Evolutionary conservation across 2,329 filamentous ascomycete genomes (phyloP).

Genomic region (Alternaria gaisen): DNA sequence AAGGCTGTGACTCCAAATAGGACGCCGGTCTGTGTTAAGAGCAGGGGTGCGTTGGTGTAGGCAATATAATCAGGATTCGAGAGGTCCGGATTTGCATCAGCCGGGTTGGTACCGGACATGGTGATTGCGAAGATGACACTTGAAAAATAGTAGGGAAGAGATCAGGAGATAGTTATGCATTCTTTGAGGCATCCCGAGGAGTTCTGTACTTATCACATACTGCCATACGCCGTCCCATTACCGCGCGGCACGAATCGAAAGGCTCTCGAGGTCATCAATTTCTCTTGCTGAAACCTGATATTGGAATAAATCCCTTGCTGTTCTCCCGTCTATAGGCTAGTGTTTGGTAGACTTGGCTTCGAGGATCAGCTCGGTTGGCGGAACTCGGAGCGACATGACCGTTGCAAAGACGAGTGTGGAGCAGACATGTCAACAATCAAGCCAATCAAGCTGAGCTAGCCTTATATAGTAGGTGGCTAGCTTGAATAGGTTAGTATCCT

Average conservation of each 20-base stretch:
- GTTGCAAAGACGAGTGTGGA: neutral
- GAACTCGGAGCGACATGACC: neutral
- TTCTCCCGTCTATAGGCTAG: neutral
- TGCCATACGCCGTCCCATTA: neutral
- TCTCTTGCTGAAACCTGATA: neutral
- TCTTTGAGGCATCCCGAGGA: neutral
- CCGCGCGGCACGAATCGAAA: neutral
- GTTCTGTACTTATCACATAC: neutral
- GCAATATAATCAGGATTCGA: slow-evolving; percentile 31
- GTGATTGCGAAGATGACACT: neutral
- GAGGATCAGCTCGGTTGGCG: neutral
- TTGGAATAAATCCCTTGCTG: neutral
- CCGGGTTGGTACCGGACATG: neutral
- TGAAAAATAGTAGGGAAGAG: neutral
- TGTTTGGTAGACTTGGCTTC: neutral
- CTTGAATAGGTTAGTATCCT: too few relatives aligned
- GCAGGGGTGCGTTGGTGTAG: slow-evolving; percentile 48
- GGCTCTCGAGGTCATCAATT: neutral
- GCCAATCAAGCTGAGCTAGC: too few relatives aligned
- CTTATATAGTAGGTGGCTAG: too few relatives aligned
- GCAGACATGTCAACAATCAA: too few relatives aligned
- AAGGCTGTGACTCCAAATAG: slow-evolving; percentile 53
- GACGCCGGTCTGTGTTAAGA: slow-evolving; percentile 53
- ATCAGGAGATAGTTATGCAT: neutral
- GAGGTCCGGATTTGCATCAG: neutral